Evolutionary conservation across 495 filamentous ascomycete species (phyloP), one percentile per base, ranked within the genome.

Genomic region (Neurospora sp.): DNA sequence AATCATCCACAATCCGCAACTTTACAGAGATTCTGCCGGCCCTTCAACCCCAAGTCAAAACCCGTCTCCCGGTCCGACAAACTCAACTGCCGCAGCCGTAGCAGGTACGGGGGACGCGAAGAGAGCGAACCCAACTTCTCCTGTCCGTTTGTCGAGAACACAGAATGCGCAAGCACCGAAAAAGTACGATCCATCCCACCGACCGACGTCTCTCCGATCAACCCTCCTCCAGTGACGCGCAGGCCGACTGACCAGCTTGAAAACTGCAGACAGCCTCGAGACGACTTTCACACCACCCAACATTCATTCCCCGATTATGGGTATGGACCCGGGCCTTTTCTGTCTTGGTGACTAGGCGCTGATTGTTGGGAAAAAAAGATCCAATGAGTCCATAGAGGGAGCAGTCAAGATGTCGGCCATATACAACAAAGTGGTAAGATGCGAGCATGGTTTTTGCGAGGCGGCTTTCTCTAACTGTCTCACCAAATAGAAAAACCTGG

Each of bases 291-390:
- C 74, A 70, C 68, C 48, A 74, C 72, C 40, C 68, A 72, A 35
- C 74, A 78, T 70, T 74, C 76, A 20, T 77, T 78, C 48, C 77
- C 79, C 39, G 79, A 81, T 69, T 79, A 81, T 79, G 79, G 79
- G 79, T 79, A 77, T 35, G 66, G 20, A 10, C 3, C n/a, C 48
- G 27, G 10, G 31, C 53, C 70, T 27, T 22, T 40, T 20, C 40
- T 40, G 22, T 48, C 38, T 59, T 20, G 73, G 70, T 78, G 70
- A 76, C 59, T 38, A 70, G 22, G 40, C 42, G n/a, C 48, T 71
- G 40, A 73, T 46, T 5, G 37, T 53, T 35, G 41, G n/a, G 12
- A 0, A 2, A 20, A 27, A 72, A 16, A 12, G 38, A 79, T 66
- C 53, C 27, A 66, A 35, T 7, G 53, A 77, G n/a, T 74, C 75